phyloP scores from a whole-genome alignment of 805 yeast genomes.

The Lachancea meyersii region DNA sequence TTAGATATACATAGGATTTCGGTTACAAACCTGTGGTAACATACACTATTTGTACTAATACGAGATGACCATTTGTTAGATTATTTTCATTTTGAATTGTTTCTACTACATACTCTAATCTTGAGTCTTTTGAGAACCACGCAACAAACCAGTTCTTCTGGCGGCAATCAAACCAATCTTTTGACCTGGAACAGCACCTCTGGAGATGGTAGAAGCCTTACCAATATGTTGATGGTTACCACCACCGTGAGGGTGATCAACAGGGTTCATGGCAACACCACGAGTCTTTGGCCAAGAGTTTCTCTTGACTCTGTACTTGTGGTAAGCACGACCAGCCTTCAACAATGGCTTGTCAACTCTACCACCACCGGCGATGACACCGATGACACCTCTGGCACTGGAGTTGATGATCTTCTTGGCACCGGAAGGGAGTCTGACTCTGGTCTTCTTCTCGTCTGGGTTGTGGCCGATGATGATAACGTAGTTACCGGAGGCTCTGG shows the following conservation, averaged over 20 bases:
- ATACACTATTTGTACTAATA: slow-evolving; percentile 1
- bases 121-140: slow-evolving; percentile 97
- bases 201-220: slow-evolving; percentile 98
- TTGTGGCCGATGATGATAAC: slow-evolving; percentile 98
- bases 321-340: slow-evolving; percentile 99
- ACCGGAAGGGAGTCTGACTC: slow-evolving; percentile 98
- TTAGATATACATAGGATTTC: background rate
- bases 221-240: slow-evolving; percentile 99
- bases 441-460: slow-evolving; percentile 98
- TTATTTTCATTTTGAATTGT: slow-evolving; percentile 8
- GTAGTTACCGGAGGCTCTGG: slow-evolving; percentile 99
- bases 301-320: slow-evolving; percentile 98
- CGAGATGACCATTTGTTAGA: slow-evolving; percentile 7
- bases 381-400: slow-evolving; percentile 98
- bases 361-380: slow-evolving; percentile 99
- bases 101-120: slow-evolving; percentile 42
- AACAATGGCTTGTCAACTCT: slow-evolving; percentile 99
- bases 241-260: slow-evolving; percentile 99
- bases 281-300: slow-evolving; percentile 99
- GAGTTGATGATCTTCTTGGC: slow-evolving; percentile 95
- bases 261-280: slow-evolving; percentile 99
- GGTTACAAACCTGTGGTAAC: background rate
- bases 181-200: slow-evolving; percentile 99
- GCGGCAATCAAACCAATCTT: slow-evolving; percentile 99
- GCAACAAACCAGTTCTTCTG: slow-evolving; percentile 99